phyloP scores from a whole-genome alignment of 164 flowering plant species.

The Stephania yunnanensis region DNA sequence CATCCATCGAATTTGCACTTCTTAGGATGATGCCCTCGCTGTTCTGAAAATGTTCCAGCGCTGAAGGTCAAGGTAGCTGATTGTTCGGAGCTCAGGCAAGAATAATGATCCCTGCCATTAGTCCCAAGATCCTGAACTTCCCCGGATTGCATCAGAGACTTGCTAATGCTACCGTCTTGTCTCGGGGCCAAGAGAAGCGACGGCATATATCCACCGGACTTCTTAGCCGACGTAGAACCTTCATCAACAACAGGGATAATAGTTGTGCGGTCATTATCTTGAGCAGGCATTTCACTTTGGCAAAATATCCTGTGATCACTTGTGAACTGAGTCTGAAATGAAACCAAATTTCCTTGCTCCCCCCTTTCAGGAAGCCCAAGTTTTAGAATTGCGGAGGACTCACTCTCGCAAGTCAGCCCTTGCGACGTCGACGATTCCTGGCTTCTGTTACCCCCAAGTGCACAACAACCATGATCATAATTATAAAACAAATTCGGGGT shows the following conservation, averaged over 20 bases:
- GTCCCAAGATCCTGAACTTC: conserved; percentile 27
- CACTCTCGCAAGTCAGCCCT: conserved; percentile 31
- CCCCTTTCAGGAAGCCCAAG: conserved; percentile 58
- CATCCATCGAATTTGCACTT: conserved; percentile 69
- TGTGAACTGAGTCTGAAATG: conserved; percentile 11
- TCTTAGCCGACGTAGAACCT: conserved; percentile 87
- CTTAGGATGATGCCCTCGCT: conserved; percentile 37
- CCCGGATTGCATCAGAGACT: conserved; percentile 14
- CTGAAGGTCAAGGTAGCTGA: conserved; percentile 41
- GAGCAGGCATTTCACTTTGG: conserved; percentile 16
- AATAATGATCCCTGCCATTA: conserved; percentile 13
- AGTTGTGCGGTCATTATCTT: conserved; percentile 10
- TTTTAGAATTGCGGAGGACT: conserved; percentile 46
- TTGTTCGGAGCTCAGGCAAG: conserved; percentile 39
- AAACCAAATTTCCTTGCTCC: conserved; percentile 29
- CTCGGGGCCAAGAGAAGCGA: conserved; percentile 73
- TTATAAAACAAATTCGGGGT: conserved; percentile 35
- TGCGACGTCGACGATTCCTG: conserved; percentile 23
- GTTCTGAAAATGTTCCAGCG: conserved; percentile 30
- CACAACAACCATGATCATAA: conserved; percentile 16
- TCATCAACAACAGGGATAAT: conserved; percentile 56
- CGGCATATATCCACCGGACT: conserved; percentile 86
- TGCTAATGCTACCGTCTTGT: conserved; percentile 23
- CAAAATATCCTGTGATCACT: conserved; percentile 17
- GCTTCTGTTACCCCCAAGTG: conserved; percentile 19